These are phyloP conservation scores for Calonectria multiphialidica DNA, from an alignment of 2,329 filamentous ascomycete genomes.

Conservation along the genomic window DNA sequence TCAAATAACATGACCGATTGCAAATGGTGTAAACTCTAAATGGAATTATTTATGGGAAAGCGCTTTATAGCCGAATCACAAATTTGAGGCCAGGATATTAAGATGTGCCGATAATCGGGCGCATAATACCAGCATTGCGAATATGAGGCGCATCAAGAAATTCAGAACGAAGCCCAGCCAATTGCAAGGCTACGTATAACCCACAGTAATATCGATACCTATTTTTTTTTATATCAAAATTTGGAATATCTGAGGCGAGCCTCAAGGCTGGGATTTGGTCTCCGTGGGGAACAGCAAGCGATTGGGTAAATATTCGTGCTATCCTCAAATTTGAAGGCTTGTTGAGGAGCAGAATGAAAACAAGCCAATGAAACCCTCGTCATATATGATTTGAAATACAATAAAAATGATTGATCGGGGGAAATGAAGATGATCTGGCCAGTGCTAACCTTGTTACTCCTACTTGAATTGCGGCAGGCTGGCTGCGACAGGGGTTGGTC, in stretches of 20 bases:
- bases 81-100: neutral
- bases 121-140: neutral
- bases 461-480: neutral
- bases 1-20: no score
- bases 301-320: neutral
- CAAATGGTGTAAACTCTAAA: no score
- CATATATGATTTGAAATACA: neutral
- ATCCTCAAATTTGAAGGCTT: neutral
- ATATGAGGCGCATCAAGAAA: neutral
- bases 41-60: no score
- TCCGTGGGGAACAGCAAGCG: neutral
- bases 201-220: neutral
- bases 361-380: neutral
- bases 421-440: neutral
- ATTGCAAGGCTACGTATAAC: neutral
- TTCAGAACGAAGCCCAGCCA: no score
- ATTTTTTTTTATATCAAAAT: no score
- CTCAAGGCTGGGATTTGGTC: no score
- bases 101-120: no score
- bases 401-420: neutral
- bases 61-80: neutral
- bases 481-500: neutral
- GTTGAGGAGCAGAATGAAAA: no score
- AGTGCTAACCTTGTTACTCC: neutral
- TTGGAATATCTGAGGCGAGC: no score